Evolutionary conservation across 225 moss, liverwort and hornwort species (phyloP).

Genomic region (Rhytidiadelphus loreus): DNA sequence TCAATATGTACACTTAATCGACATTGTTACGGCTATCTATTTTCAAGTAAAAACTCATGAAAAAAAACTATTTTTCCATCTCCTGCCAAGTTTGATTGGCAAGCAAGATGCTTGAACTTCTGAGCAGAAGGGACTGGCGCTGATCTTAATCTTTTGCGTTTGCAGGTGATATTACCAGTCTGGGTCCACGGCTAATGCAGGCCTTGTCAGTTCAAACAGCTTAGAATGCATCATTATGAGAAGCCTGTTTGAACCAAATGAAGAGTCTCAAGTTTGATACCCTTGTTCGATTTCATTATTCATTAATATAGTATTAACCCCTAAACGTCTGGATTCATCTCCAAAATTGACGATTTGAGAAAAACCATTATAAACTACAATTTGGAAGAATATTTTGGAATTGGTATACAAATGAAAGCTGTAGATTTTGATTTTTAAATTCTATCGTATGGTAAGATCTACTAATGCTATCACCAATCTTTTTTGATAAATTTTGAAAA

Average conservation of each 20-base stretch:
- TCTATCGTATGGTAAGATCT: too few species aligned
- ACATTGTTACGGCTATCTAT: background rate
- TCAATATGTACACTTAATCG: background rate
- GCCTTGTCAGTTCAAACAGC: slow-evolving; percentile 21
- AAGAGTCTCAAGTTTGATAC: background rate
- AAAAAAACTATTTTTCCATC: background rate
- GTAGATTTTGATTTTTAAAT: too few species aligned
- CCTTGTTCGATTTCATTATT: background rate
- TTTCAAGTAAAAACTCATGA: background rate
- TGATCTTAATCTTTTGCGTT: background rate
- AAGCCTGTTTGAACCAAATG: background rate
- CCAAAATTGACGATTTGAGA: too few species aligned
- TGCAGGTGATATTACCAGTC: slow-evolving; percentile 73
- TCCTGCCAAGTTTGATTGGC: background rate
- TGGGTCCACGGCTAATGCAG: slow-evolving; percentile 56
- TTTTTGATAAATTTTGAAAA: too few species aligned
- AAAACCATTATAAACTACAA: too few species aligned
- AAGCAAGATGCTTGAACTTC: background rate
- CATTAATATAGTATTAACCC: too few species aligned
- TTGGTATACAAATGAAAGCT: too few species aligned
- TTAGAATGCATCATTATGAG: background rate
- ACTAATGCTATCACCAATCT: too few species aligned
- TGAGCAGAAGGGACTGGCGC: background rate
- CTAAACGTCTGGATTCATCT: too few species aligned
- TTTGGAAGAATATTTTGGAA: too few species aligned